A percentile compares a stretch with the other conserved stretches of the same genome.
Evolutionary conservation across 163 green algal species (phyloP).

Genomic region (Chlorella variabilis): DNA sequence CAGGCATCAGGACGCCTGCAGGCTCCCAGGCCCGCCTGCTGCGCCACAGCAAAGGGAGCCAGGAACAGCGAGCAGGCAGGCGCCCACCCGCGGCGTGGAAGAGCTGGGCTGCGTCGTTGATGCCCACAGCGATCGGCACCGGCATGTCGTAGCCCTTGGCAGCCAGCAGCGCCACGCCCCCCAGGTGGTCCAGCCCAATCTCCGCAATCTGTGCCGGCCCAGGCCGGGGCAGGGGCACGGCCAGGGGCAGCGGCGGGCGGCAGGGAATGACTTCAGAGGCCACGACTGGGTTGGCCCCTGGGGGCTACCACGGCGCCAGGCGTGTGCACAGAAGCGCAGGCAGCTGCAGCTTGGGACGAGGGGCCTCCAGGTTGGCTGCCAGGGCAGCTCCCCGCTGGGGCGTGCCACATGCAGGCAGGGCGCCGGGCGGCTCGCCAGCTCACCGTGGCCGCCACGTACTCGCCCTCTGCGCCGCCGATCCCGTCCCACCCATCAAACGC

Average conservation of each 20-base stretch:
- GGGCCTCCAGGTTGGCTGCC: no score
- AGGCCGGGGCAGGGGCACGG: not conserved
- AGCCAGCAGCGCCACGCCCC: slow-evolving; percentile 35
- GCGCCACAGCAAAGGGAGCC: no score
- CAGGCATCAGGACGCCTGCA: no score
- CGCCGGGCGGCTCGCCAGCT: not conserved
- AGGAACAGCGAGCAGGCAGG: no score
- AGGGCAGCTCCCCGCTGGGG: no score
- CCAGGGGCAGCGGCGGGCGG: not conserved
- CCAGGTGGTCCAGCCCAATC: slow-evolving; percentile 40
- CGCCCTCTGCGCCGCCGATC: slow-evolving; percentile 13
- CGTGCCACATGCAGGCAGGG: no score
- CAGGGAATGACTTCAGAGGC: no score
- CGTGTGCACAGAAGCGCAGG: no score
- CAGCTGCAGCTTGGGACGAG: no score
- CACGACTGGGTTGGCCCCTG: no score
- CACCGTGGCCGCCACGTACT: slow-evolving; percentile 39
- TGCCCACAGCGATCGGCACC: slow-evolving; percentile 34
- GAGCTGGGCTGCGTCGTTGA: slow-evolving; percentile 46
- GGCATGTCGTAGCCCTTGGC: slow-evolving; percentile 37
- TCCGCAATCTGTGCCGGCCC: slow-evolving; percentile 50
- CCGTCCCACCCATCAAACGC: slow-evolving; percentile 45
- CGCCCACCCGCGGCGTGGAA: slow-evolving; percentile 37
- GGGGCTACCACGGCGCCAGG: no score
- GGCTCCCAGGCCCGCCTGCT: no score